Evolutionary conservation across 305 asterid species (phyloP), one percentile per base, ranked within the genome.

Genomic region (Fraxinus baroniana): DNA sequence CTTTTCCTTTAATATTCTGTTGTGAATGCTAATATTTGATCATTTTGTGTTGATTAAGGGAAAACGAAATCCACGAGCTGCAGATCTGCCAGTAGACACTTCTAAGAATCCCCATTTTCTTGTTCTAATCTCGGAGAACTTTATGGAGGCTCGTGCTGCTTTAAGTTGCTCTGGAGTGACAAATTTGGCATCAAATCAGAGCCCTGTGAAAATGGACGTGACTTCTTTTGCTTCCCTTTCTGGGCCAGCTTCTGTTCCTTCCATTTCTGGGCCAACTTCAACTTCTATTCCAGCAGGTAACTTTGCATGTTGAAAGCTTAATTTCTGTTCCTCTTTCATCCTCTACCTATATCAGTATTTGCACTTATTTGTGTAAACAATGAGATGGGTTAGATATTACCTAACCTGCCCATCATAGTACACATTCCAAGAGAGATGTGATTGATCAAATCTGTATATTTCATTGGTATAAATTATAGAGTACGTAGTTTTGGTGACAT

Each of bases 41-140:
- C 77, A 72, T 83, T 55, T n/a, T 85, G 35, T 82, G 68, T 75
- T 85, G 72, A 82, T 86, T 71, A 84, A 95, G 99, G 99, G 92
- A 85, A 97, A 95, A 84, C 88, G 89, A 79, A 92, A 90, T 88
- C 95, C 97, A 62, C 90, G 93, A 86, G 93, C 90, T 84, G 87
- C 92, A 74, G 98, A 94, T 85, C 90, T 85, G 28, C 88, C 93
- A 78, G 86, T 92, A 78, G 98, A 95, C 81, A 91, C 79, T 76
- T 82, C 81, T 60, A 97, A 95, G 90, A 97, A 95, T 84, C 97
- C 98, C 77, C 89, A 93, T 85, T 93, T 91, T 89, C 98, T 97
- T 84, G 93, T 97, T 84, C 94, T 95, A 77, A 91, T 97, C 79
- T 91, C 99, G 36, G 98, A 97, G 81, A 91, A 88, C 84, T 93